Base-by-base conservation (phyloP, 495 filamentous ascomycete species). In the Penicillium paxilli region DNA sequence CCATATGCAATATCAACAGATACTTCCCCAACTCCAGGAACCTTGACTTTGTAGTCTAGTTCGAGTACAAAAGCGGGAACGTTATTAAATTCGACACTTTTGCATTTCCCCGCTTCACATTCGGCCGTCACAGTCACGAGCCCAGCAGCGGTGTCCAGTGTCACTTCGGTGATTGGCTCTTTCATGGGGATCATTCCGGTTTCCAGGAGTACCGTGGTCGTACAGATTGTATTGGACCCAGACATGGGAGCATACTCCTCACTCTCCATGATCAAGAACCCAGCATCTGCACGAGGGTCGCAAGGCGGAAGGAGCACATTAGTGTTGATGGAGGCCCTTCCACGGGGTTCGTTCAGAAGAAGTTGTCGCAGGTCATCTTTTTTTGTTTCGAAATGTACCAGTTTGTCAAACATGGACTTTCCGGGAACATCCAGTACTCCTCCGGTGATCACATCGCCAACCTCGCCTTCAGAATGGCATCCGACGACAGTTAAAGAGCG, bases 211-310 rank as follows among this genome's bases (percentile, higher is more conserved):
- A 69, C 69, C 0, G 71, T 72, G 19, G 65, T 54, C 2, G 67
- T 70, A 35, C 59, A 67, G 44, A 74, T 74, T 9, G 57, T 68
- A 23, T 74, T 74, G 2, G 59, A 60, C 4, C 71, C 71, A 4
- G 69, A 72, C 71, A 74, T 74, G 10, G 69, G 64, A 3, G 67
- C 53, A 32, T 70, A 72, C 33, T 74, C 69, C 17, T 74, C 64
- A 52, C 65, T 69, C 46, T 74, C 71, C 66, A 74, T 70, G 47
- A 72, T 72, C 37, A 74, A 19, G 53, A 74, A 72, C 1, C 71
- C 71, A 7, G 63, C 65, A 55, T 72, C 67, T 7, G 71, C 71
- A 11, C 49, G 50, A 7, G 67, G 67, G 37, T 71, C 58, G 37
- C 67, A 72, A 5, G 69, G 65, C 1, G 71, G 69, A 1, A 74